Percentiles rank a stretch among this genome's conserved stretches.
phyloP scores from a whole-genome alignment of 2,329 filamentous ascomycete genomes.

The Zymoseptoria crescenta region DNA sequence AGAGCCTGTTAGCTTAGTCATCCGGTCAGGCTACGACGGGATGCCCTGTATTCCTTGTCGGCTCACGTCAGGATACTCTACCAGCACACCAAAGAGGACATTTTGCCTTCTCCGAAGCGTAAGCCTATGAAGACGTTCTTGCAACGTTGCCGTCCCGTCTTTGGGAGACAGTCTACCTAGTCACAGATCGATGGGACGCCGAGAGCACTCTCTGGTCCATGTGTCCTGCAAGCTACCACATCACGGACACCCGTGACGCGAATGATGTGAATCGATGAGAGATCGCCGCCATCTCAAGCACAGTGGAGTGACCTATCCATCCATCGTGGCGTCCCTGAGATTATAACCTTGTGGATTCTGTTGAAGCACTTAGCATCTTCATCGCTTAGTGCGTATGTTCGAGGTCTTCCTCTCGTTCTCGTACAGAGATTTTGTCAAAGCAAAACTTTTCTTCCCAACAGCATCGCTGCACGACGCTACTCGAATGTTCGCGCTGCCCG shows the following conservation, averaged over 20 bases:
- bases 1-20: neutral
- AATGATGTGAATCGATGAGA: neutral
- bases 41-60: neutral
- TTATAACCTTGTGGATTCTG: neutral
- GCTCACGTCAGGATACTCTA: neutral
- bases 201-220: neutral
- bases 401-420: neutral
- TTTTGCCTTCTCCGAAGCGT: neutral
- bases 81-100: neutral
- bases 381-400: neutral
- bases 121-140: neutral
- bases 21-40: neutral
- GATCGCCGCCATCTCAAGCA: too few relatives aligned
- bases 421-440: neutral
- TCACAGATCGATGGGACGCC: neutral
- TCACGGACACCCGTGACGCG: neutral
- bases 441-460: neutral
- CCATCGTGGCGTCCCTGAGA: neutral
- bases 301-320: neutral
- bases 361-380: neutral
- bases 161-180: neutral
- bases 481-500: neutral
- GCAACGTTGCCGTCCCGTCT: neutral
- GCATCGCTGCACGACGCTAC: neutral
- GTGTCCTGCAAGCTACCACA: neutral